These are phyloP conservation scores for Stagonosporopsis vannaccii DNA, from an alignment of 2,329 filamentous ascomycete species.

Conservation along the genomic window DNA sequence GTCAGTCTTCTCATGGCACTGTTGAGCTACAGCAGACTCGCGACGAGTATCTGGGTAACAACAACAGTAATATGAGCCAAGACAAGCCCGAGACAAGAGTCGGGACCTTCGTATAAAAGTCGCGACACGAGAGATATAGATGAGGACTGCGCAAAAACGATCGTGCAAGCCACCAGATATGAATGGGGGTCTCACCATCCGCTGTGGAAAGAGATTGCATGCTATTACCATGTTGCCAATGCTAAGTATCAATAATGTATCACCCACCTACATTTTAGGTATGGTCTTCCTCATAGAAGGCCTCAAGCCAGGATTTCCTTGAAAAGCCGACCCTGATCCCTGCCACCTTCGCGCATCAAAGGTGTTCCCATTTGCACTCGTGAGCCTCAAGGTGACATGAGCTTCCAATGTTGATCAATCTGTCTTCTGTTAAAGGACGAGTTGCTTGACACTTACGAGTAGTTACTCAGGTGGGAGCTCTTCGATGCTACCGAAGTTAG, in stretches of 20 bases:
- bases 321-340: too few relatives aligned
- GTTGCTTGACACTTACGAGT: not conserved
- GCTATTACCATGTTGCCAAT: not conserved
- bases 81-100: not conserved
- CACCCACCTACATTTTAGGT: too few relatives aligned
- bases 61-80: not conserved
- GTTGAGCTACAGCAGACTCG: constrained; percentile 17
- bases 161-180: not conserved
- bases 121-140: not conserved
- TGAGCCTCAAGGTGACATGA: not conserved
- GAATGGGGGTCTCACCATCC: not conserved
- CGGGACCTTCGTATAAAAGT: not conserved
- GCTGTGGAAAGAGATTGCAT: not conserved
- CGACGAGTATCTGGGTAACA: not conserved
- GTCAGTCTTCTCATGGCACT: constrained; percentile 1
- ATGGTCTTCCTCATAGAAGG: too few relatives aligned
- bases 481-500: too few relatives aligned
- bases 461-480: not conserved
- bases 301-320: not conserved
- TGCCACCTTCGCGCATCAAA: too few relatives aligned
- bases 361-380: too few relatives aligned
- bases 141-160: not conserved
- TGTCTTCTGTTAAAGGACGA: not conserved
- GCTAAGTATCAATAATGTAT: not conserved
- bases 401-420: too few relatives aligned